Evolutionary conservation across 805 yeast species (phyloP).

Genomic region (Zygosaccharomyces pseudorouxii): DNA sequence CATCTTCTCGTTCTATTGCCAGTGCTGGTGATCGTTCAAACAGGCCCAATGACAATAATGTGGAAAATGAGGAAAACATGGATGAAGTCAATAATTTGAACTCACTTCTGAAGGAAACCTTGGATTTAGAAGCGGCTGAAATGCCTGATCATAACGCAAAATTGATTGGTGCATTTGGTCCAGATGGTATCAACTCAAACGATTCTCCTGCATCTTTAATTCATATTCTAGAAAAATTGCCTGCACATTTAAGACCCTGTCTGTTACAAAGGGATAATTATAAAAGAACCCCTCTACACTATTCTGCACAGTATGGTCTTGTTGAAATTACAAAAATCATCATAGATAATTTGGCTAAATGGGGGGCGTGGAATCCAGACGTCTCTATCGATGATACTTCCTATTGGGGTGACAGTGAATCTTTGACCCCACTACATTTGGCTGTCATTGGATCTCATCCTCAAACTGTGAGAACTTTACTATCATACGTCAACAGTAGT

Average conservation of each 20-base stretch:
- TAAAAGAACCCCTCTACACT: constrained; percentile 81
- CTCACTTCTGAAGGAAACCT: constrained; percentile 8
- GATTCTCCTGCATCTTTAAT: constrained; percentile 55
- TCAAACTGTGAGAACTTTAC: constrained; percentile 56
- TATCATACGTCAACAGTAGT: constrained; percentile 41
- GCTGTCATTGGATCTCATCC: constrained; percentile 84
- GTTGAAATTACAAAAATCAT: constrained; percentile 56
- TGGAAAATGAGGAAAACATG: background rate
- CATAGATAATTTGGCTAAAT: constrained; percentile 49
- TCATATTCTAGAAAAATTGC: constrained; percentile 54
- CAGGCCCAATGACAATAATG: background rate
- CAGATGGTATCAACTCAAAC: constrained; percentile 58
- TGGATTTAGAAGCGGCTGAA: constrained; percentile 41
- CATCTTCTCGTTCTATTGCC: background rate
- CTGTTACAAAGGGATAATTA: constrained; percentile 70
- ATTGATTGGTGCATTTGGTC: constrained; percentile 51
- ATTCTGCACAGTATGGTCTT: constrained; percentile 83
- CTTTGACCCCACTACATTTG: constrained; percentile 74
- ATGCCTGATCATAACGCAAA: constrained; percentile 47
- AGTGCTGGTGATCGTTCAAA: background rate
- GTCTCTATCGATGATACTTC: constrained; percentile 52
- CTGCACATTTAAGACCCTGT: constrained; percentile 48
- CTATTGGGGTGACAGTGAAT: constrained; percentile 69
- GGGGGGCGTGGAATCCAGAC: constrained; percentile 52
- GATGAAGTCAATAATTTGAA: constrained; percentile 6